A percentile compares a stretch with the other conserved stretches of the same genome.
Evolutionary conservation across 208 protist species (phyloP).

Genomic region (Strigomonas culicis): DNA sequence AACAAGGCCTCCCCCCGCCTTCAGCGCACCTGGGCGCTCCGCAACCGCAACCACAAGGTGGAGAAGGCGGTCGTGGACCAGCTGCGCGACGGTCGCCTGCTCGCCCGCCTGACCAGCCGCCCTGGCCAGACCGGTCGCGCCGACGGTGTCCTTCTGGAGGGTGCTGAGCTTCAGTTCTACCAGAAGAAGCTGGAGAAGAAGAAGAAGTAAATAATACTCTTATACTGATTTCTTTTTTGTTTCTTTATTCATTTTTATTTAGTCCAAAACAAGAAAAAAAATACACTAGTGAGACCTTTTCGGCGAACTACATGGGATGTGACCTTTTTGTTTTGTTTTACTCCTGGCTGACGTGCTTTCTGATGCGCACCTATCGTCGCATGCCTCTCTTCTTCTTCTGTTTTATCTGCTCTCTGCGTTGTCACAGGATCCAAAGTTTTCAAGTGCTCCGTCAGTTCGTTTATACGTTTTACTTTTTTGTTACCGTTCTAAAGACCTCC

Average conservation of each 20-base stretch:
- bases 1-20: slow-evolving; percentile 59
- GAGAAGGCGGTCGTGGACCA: slow-evolving; percentile 90
- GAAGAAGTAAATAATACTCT: slow-evolving; percentile 72
- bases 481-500: too few species aligned
- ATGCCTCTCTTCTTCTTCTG: not conserved
- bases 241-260: slow-evolving; percentile 19
- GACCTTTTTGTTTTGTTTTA: not conserved
- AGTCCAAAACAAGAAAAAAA: slow-evolving; percentile 22
- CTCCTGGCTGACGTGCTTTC: not conserved
- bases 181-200: slow-evolving; percentile 97
- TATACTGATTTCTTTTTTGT: slow-evolving; percentile 17
- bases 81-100: slow-evolving; percentile 94
- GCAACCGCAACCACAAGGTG: slow-evolving; percentile 68
- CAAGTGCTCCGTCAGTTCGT: not conserved
- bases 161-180: slow-evolving; percentile 99
- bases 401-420: not conserved
- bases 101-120: slow-evolving; percentile 95
- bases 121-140: slow-evolving; percentile 98
- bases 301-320: too few species aligned
- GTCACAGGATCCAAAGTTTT: slow-evolving; percentile 4
- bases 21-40: slow-evolving; percentile 77
- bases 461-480: too few species aligned
- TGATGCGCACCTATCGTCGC: not conserved
- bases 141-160: slow-evolving; percentile 99
- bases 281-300: slow-evolving; percentile 1